Evolutionary conservation across 163 green algal genomes (phyloP), one percentile per base, ranked within the genome.

Genomic region (Trebouxiophyceae sp.): DNA sequence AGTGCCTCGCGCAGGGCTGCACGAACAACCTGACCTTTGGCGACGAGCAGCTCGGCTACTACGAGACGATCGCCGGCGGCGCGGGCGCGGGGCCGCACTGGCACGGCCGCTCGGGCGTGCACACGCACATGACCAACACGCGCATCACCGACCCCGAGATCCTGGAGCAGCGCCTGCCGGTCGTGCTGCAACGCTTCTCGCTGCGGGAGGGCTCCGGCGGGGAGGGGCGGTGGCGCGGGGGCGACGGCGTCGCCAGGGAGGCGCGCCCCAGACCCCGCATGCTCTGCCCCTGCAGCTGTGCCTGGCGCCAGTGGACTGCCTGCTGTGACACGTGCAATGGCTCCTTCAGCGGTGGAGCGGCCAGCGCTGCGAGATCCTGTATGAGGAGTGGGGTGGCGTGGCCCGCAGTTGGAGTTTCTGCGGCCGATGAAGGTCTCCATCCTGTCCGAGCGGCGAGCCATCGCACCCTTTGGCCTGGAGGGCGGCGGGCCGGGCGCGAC

Each of bases 1-100:
- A 50, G 19, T 50, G 39, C 12, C 39, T 50, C 19, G 8, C 60
- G 24, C 81, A 96, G 82, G 92, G 92, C 46, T 96, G 89, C 84
- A 99, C 98, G 93, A 99, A 99, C 85, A 98, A 98, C 82, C 86
- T 98, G 57, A 99, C 94, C 0, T 98, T 99, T 84, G 94, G 94
- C 0, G 91, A 99, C 61, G 79, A 81, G n/a, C 66, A 70, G 39
- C 82, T 95, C 79, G 86, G 89, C 2, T 99, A 98, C 81, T 99
- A 98, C 74, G 93, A 99, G 78, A 99, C 93, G 4, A 93, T 99
- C 30, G 89, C 87, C 0, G 93, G 91, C 2, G 94, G 94, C 7
- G 84, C 86, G 0, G 94, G 94, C 2, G 93, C 93, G 4, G 94
- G 94, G 0, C 88, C 90, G 0, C 76, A 76, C 26, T 99, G 90